Evolutionary conservation across 805 yeast genomes (phyloP), one percentile per base, ranked within the genome.

Genomic region (Clavispora asparagi): DNA sequence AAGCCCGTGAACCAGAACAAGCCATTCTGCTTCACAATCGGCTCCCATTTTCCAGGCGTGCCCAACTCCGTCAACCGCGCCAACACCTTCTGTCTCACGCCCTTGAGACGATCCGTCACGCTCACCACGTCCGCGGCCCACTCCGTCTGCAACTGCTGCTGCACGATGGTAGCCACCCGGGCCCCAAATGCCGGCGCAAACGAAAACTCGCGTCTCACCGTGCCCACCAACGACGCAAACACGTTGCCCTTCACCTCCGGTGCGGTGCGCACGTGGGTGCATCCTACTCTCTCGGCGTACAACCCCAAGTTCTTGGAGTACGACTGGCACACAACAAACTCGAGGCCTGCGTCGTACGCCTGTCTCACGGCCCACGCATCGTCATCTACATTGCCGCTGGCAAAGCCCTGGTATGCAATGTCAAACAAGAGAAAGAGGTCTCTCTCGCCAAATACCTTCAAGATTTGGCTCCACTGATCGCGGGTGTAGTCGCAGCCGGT

Each of bases 121-220:
- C 50, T 59, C 26, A 36, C 17, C 17, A 73, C 68, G 48, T 73
- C 73, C 38, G 59, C 42, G 36, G 63, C 62, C 78, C 78, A 73
- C 35, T 56, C 48, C 16, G 42, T 41, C 14, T 54, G 42, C 39
- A 51, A 49, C 36, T 63, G 58, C 16, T 59, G 60, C 50, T 67
- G 62, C 33, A 70, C 62, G 41, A 57, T 59, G 25, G 64, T 41
- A 31, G 75, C 71, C 14, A 73, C 56, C 40, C 77, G 55, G 14
- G 78, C 76, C 13, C 78, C 77, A 52, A 63, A 73, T 6, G 77
- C 74, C 9, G 78, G 77, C 4, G 72, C 76, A 58, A 71, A 70
- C 6, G 78, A 73, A 45, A 71, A 64, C 53, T 68, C 73, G n/a
- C 60, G 51, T 53, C 77, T 59, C 54, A 72, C 65, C 32, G 61